Evolutionary conservation across 805 yeast genomes (phyloP), one percentile per base, ranked within the genome.

Genomic region (Isabelozyma pseudorhagii): DNA sequence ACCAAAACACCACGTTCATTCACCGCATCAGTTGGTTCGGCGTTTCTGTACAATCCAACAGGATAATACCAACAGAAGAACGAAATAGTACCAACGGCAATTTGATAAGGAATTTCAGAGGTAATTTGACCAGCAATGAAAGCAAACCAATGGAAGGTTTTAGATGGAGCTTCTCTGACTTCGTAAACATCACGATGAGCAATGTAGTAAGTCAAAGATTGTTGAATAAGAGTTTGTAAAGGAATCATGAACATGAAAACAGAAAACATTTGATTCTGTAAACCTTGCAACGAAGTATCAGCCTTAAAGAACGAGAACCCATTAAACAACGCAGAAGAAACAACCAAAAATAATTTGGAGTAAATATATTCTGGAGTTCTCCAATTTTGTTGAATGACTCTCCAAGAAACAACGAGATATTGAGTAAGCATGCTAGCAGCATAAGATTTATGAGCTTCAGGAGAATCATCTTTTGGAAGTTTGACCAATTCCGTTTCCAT

Each of bases 221-320:
- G 77, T 56, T 71, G 74, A 44, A 73, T 65, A 51, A 74, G 52
- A 8, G 79, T 71, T 43, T 64, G 61, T 54, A 72, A 70, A 25
- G 71, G 71, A 47, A 74, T 66, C 49, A 67, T 57, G 47, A 65
- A 66, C 76, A 74, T 77, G 64, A 79, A 79, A 42, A 77, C 68
- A 29, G 82, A 67, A 49, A 78, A 75, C 72, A 79, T 72, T 53
- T 78, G 94, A 67, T 89, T 88, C 66, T 90, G 96, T 59, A 73
- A 63, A 38, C 76, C 77, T 68, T 71, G 89, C 43, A 76, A 62
- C 11, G 89, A 78, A 8, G 75, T 76, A 49, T 63, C 65, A 36
- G 90, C 87, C 52, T 83, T 84, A 68, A 79, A 84, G 68, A 83
- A 88, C 0, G 82, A 73, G 65, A 88, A 88, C 41, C 96, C 96